Evolutionary conservation across 2,329 filamentous ascomycete species (phyloP).

Genomic region (Hypoxylon sp.): DNA sequence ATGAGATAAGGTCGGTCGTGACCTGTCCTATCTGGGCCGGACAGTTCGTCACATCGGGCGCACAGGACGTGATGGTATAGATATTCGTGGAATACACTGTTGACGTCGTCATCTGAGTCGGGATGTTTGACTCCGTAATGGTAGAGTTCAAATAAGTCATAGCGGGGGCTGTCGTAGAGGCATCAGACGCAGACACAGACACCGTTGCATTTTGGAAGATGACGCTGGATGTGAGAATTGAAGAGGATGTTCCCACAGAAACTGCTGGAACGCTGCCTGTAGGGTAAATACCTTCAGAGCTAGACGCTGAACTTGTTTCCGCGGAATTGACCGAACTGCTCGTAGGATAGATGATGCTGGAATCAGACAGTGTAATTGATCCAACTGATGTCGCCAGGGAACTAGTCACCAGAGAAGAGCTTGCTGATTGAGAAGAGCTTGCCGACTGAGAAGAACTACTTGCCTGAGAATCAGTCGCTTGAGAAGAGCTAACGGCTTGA

Average conservation of each 20-base stretch:
- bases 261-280: slow-evolving; percentile 3
- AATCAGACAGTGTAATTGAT: slow-evolving; percentile 13
- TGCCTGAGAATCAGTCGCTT: not conserved
- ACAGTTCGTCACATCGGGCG: slow-evolving; percentile 45
- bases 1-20: slow-evolving; percentile 48
- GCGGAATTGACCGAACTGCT: slow-evolving; percentile 10
- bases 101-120: slow-evolving; percentile 42
- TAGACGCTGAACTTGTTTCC: slow-evolving; percentile 5
- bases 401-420: not conserved
- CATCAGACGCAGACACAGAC: slow-evolving; percentile 5
- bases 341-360: slow-evolving; percentile 3
- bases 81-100: slow-evolving; percentile 49
- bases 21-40: slow-evolving; percentile 45
- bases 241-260: slow-evolving; percentile 31
- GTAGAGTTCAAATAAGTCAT: slow-evolving; percentile 30
- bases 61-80: slow-evolving; percentile 48
- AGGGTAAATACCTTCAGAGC: slow-evolving; percentile 13
- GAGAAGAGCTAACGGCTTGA: too few species aligned
- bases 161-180: slow-evolving; percentile 12
- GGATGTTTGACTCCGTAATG: slow-evolving; percentile 15
- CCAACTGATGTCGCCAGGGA: slow-evolving; percentile 5
- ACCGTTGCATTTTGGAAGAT: slow-evolving; percentile 37
- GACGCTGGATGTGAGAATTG: slow-evolving; percentile 32
- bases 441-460: slow-evolving; percentile 18
- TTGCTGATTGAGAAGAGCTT: not conserved